These are phyloP conservation scores for Isoetes taiwanensis DNA, from an alignment of 75 land plant species.

Conservation along the genomic window DNA sequence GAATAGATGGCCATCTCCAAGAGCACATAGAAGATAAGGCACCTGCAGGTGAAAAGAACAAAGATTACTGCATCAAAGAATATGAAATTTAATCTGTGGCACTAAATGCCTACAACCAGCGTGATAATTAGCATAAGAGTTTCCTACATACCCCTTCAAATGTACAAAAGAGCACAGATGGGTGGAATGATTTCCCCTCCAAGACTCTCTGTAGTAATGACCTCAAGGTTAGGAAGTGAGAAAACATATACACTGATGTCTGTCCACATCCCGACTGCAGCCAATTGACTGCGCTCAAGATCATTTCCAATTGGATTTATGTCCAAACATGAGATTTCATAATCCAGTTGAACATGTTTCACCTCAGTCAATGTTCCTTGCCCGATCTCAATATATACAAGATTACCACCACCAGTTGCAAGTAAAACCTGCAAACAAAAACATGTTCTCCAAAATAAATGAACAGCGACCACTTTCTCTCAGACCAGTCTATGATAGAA, in stretches of 20 bases:
- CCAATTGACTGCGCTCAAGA: conserved; percentile 52
- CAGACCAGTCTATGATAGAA: conserved; percentile 3
- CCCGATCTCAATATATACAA: conserved; percentile 90
- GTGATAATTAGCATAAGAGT: too few species aligned
- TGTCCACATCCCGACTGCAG: conserved; percentile 99
- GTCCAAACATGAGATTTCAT: conserved; percentile 96
- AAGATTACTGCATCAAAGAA: not conserved
- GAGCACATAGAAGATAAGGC: conserved; percentile 86
- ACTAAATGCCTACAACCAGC: not conserved
- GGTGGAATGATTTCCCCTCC: conserved; percentile 99
- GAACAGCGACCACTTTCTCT: not conserved
- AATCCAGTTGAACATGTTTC: conserved; percentile 74
- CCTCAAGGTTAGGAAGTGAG: conserved; percentile 73
- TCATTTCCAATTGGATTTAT: conserved; percentile 93
- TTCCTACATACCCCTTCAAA: conserved; percentile 82
- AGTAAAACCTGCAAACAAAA: conserved; percentile 59
- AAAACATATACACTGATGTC: conserved; percentile 86
- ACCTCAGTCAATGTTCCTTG: conserved; percentile 53
- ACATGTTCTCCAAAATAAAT: too few species aligned
- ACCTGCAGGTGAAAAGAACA: conserved; percentile 44
- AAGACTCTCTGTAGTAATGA: conserved; percentile 57
- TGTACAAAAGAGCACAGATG: conserved; percentile 80
- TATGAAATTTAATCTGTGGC: not conserved
- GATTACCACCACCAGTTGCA: conserved; percentile 93
- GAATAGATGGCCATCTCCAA: conserved; percentile 96